Evolutionary conservation across 2,329 filamentous ascomycete genomes (phyloP).

Genomic region (Trichoderma asperellum): DNA sequence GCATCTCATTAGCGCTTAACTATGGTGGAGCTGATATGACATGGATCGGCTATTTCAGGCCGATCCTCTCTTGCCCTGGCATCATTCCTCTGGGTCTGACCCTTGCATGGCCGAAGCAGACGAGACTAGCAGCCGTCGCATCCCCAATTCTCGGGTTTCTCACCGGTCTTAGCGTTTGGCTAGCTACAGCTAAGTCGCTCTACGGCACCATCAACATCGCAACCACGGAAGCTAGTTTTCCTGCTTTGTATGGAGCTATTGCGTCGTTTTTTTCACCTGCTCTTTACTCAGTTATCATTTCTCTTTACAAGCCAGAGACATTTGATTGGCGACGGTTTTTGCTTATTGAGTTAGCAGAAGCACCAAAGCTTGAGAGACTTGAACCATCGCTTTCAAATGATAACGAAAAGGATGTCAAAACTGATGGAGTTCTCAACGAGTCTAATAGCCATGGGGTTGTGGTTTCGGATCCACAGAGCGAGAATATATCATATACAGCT

Average conservation of each 20-base stretch:
- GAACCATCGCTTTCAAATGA: slow-evolving; percentile 1
- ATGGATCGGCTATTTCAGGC: slow-evolving; percentile 27
- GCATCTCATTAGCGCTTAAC: slow-evolving; percentile 25
- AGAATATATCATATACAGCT: background rate
- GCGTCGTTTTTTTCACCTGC: slow-evolving; percentile 25
- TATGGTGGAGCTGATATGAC: slow-evolving; percentile 26
- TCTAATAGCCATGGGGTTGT: background rate
- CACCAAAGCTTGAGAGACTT: background rate
- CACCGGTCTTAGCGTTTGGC: slow-evolving; percentile 23
- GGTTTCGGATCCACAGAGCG: background rate
- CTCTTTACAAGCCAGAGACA: slow-evolving; percentile 15
- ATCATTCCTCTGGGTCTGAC: slow-evolving; percentile 23
- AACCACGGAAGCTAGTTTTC: slow-evolving; percentile 21
- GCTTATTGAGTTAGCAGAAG: slow-evolving; percentile 17
- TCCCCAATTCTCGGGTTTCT: slow-evolving; percentile 19
- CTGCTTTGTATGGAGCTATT: slow-evolving; percentile 21
- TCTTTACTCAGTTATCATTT: slow-evolving; percentile 18
- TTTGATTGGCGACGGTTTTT: slow-evolving; percentile 25
- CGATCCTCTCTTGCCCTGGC: slow-evolving; percentile 26
- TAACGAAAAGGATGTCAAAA: background rate
- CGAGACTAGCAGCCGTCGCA: slow-evolving; percentile 12
- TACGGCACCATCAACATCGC: slow-evolving; percentile 20
- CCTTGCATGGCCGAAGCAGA: slow-evolving; percentile 26
- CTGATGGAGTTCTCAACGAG: too few relatives aligned
- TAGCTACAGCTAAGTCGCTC: slow-evolving; percentile 19